Base-by-base conservation (phyloP, 163 green algal species). In the Chlamydomonas reinhardtii region DNA sequence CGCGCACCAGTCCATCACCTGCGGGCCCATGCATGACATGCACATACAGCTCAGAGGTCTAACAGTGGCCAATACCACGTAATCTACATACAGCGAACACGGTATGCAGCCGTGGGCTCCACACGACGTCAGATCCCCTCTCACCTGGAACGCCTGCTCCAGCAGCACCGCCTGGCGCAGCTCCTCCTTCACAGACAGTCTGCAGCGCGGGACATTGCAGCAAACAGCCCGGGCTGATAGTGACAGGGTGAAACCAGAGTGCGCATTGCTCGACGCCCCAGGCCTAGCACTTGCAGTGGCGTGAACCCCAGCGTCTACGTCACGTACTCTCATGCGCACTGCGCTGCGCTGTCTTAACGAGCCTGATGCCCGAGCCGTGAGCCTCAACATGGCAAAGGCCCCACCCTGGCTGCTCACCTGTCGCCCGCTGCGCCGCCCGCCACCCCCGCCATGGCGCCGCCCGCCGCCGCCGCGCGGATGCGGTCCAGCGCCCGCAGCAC, bases 101-200 rank as follows among this genome's bases (percentile, higher is more conserved):
- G n/a, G n/a, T n/a, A n/a, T n/a, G n/a, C n/a, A n/a, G n/a, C n/a
- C n/a, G n/a, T n/a, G n/a, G n/a, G n/a, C n/a, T n/a, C n/a, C n/a
- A n/a, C n/a, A 17, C 14, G 6, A 19, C 48, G 11, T 17, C 48
- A 76, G 64, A 6, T 16, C n/a, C 29, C 6, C 9, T 71, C 75
- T 34, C 87, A 89, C 76, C 88, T 88, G 82, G n/a, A 89, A 87
- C 15, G 74, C 79, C 70, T 89, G 82, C 35, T 91, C 64, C 69
- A 91, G 62, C 62, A 91, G 66, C 62, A 78, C 35, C 20, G 88
- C 82, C 70, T 78, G 68, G 54, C 59, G 16, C 29, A 91, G 76
- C 82, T 91, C 88, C 12, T 62, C 71, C 35, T 84, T 76, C 0
- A 91, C 88, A 0, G 81, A 81, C 37, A 81, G 37, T 34, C 81